A percentile compares a stretch with the other conserved stretches of the same genome.
Conservation (phyloP, 257 asterid genomes). For the Plantago major region DNA sequence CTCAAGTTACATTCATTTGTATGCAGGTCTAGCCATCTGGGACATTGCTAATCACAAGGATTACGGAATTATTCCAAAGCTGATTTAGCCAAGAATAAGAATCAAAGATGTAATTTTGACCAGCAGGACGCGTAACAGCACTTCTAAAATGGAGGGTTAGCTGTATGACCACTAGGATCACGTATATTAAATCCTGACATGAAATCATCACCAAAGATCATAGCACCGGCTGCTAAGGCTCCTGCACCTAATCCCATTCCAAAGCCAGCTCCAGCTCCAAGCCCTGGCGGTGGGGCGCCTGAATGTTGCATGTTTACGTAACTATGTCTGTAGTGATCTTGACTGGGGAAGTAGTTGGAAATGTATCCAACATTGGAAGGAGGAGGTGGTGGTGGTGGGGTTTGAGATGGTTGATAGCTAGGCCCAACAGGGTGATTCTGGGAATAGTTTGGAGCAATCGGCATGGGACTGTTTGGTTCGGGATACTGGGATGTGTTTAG, state of each 20-base stretch:
- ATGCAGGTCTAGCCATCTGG: no score
- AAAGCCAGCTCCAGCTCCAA: slow-evolving; percentile 42
- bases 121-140: background rate
- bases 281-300: slow-evolving; percentile 36
- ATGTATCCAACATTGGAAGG: slow-evolving; percentile 55
- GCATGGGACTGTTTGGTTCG: slow-evolving; percentile 28
- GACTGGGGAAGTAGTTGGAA: slow-evolving; percentile 40
- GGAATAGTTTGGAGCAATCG: slow-evolving; percentile 37
- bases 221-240: slow-evolving; percentile 80
- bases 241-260: slow-evolving; percentile 74
- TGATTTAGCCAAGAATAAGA: no score
- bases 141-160: slow-evolving; percentile 43
- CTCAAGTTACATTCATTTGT: no score
- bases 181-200: slow-evolving; percentile 52
- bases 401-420: slow-evolving; percentile 29
- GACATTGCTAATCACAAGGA: no score
- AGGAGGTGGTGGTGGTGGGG: slow-evolving; percentile 44
- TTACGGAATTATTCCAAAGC: no score
- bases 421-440: slow-evolving; percentile 20
- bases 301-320: slow-evolving; percentile 50
- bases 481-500: slow-evolving; percentile 23
- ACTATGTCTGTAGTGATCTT: slow-evolving; percentile 33
- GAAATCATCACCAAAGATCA: slow-evolving; percentile 74
- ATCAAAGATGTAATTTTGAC: no score
- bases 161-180: slow-evolving; percentile 39